These are phyloP conservation scores for Daldinia bambusicola DNA, from an alignment of 495 filamentous ascomycete species.

Conservation along the genomic window DNA sequence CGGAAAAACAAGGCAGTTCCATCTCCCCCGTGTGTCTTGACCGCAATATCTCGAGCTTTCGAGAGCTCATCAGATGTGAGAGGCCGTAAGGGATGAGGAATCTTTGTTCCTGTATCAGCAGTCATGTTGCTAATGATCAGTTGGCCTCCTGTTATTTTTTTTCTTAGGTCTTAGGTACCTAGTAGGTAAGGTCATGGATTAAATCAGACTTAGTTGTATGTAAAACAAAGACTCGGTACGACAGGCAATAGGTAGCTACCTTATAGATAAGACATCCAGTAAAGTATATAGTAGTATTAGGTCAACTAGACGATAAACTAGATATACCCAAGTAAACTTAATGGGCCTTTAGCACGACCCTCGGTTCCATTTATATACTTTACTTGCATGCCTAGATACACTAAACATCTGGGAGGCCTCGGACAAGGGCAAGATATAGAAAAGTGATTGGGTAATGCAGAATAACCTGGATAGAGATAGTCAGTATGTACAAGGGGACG, in stretches of 20 bases:
- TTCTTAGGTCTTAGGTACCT: neutral
- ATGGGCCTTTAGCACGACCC: constrained; percentile 12
- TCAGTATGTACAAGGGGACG: constrained; percentile 1
- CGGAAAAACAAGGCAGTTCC: constrained; percentile 67
- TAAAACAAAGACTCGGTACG: constrained; percentile 15
- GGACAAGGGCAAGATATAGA: constrained; percentile 17
- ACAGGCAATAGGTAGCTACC: neutral
- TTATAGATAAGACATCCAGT: constrained; percentile 3
- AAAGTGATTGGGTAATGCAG: constrained; percentile 30
- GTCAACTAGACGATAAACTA: neutral
- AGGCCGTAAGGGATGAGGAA: constrained; percentile 68
- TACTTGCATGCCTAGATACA: constrained; percentile 12
- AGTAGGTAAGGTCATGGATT: neutral
- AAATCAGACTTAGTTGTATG: constrained; percentile 4
- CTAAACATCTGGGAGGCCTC: constrained; percentile 34
- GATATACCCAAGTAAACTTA: constrained; percentile 19
- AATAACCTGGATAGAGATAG: constrained; percentile 19
- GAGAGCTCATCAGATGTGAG: constrained; percentile 67
- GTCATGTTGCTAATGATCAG: constrained; percentile 33
- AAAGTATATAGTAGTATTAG: constrained; percentile 17
- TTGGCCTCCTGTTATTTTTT: constrained; percentile 4
- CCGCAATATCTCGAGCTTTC: constrained; percentile 47
- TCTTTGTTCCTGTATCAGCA: constrained; percentile 24
- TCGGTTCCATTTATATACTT: constrained; percentile 37
- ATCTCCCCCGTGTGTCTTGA: constrained; percentile 44